Evolutionary conservation across 2,329 filamentous ascomycete species (phyloP), one percentile per base, ranked within the genome.

Genomic region (Rhinocladiella mackenziei): DNA sequence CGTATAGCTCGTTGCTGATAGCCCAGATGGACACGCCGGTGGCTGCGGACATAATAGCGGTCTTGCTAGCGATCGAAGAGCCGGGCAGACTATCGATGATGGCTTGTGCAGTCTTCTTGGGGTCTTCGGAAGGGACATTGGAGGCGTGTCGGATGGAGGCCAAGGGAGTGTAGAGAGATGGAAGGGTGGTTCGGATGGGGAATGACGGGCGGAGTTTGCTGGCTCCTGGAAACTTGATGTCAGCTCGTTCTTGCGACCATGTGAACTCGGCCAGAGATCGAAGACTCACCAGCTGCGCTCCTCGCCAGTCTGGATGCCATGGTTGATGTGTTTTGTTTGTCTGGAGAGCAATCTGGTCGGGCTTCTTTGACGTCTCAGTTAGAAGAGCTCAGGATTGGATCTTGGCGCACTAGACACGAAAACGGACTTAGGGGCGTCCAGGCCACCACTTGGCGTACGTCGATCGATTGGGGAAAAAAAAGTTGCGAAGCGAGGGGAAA

Each of bases 1-100:
- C 89, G 74, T 96, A 97, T 77, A 97, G 89, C 81, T 98, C 92
- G 75, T 94, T 98, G 83, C 86, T 94, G 74, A 98, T 89, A 64
- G 89, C 92, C 67, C 92, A 94, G 69, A 94, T 80, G 63, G 86
- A 89, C 61, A 94, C 72, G 73, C 86, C 91, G 63, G 92, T 87
- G 56, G 84, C 84, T 62, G 88, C 89, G 65, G 91, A 97, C 63
- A 98, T 84, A 67, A 96, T 91, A 64, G 92, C 92, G 60, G 88
- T 89, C 84, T 98, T 98, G 71, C 88, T 94, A 66, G 94, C 75
- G 56, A 96, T 76, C 65, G 79, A 91, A 80, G 80, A 95, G 61
- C 94, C 92, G 63, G 92, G 92, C 42, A 98, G 80, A 55, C 89
- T 76, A 63, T 98, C 89, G 64, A 98, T 76, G 71, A 98, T 86